A percentile compares a stretch with the other conserved stretches of the same genome.
These are phyloP conservation scores for Henckelia pumila DNA, from an alignment of 257 asterid genomes.

Conservation along the genomic window DNA sequence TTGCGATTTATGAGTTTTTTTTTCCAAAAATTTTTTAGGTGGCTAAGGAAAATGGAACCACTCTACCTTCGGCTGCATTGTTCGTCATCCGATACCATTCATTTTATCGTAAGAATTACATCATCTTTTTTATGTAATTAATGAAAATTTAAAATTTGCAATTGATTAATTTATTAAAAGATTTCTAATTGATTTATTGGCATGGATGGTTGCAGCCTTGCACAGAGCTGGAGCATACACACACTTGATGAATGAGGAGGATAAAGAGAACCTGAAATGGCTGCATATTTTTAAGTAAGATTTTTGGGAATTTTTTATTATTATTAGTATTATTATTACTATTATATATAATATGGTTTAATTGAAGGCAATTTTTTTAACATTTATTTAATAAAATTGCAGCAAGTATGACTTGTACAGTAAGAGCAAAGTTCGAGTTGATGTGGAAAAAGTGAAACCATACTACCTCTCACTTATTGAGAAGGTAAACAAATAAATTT, in stretches of 20 bases:
- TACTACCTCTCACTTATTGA: conserved; percentile 63
- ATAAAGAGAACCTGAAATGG: conserved; percentile 47
- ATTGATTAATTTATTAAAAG: background rate
- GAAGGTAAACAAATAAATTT: conserved; percentile 37
- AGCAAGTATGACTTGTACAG: conserved; percentile 53
- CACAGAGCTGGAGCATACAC: conserved; percentile 47
- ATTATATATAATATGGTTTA: background rate
- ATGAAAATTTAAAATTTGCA: background rate
- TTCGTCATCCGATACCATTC: conserved; percentile 61
- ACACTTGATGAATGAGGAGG: conserved; percentile 56
- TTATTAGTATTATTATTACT: background rate
- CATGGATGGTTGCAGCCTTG: conserved; percentile 30
- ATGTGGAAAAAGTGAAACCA: conserved; percentile 46
- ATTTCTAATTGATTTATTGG: background rate
- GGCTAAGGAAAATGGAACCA: conserved; percentile 51
- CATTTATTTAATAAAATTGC: conserved; percentile 15
- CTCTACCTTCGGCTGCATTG: conserved; percentile 54
- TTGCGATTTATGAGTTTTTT: background rate
- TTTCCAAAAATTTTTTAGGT: conserved; percentile 25
- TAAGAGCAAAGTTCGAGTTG: conserved; percentile 48
- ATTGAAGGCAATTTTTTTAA: background rate
- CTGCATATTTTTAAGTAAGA: conserved; percentile 46
- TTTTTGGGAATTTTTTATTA: background rate
- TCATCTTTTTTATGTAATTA: background rate
- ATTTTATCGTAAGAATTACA: conserved; percentile 42